A percentile compares a stretch with the other conserved stretches of the same genome.
Conservation (phyloP, 2,329 filamentous ascomycete genomes). For the Pseudohalonectria lignicola region DNA sequence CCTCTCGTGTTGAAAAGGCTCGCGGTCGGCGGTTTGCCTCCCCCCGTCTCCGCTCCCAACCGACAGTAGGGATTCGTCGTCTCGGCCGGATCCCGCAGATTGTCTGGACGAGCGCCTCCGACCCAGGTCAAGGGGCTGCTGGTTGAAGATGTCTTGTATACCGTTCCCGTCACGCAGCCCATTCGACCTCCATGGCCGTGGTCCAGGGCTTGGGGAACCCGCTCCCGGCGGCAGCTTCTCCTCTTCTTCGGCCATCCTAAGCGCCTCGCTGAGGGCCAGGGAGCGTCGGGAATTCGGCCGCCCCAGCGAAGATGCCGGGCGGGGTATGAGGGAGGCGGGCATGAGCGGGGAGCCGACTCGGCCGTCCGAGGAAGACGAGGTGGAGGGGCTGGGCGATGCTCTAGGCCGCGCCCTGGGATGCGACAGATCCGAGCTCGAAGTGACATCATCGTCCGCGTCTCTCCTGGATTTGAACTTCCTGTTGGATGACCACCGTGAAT, state of each 20-base stretch:
- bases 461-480: too few relatives aligned
- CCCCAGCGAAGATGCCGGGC: background rate
- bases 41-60: slow-evolving; percentile 6
- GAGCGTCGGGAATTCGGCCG: background rate
- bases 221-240: too few relatives aligned
- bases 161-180: slow-evolving; percentile 6
- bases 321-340: background rate
- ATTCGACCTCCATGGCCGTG: slow-evolving; percentile 15
- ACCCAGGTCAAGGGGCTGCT: slow-evolving; percentile 12
- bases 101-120: slow-evolving; percentile 9
- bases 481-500: too few relatives aligned
- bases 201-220: slow-evolving; percentile 40
- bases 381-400: background rate
- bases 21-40: slow-evolving; percentile 13
- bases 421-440: too few relatives aligned
- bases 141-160: slow-evolving; percentile 10
- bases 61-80: slow-evolving; percentile 5
- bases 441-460: too few relatives aligned
- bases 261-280: slow-evolving; percentile 31
- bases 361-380: background rate
- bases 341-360: background rate
- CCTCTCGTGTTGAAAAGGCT: slow-evolving; percentile 15
- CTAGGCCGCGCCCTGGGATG: background rate
- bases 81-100: background rate
- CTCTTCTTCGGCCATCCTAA: slow-evolving; percentile 22